phyloP scores from a whole-genome alignment of 164 flowering plant genomes.

The Tetrastigma voinierianum region DNA sequence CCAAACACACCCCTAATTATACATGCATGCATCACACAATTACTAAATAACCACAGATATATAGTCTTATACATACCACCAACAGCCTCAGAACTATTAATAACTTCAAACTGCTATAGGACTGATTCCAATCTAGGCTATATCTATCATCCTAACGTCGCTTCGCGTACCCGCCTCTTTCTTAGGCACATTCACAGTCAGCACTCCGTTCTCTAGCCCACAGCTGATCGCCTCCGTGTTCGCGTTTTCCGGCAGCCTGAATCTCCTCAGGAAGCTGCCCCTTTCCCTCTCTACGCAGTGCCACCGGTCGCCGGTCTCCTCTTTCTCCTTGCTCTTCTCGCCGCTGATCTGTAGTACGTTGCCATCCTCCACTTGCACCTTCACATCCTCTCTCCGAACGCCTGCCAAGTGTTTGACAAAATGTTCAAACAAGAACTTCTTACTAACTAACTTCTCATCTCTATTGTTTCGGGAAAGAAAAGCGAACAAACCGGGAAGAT shows the following conservation, averaged over 20 bases:
- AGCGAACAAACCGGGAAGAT: constrained; percentile 28
- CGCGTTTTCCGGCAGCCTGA: constrained; percentile 13
- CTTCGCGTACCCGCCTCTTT: too few relatives aligned
- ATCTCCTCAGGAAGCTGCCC: constrained; percentile 20
- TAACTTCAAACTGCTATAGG: too few relatives aligned
- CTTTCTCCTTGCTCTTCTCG: constrained; percentile 16
- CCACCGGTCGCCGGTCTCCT: constrained; percentile 22
- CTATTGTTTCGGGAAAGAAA: too few relatives aligned
- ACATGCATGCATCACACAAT: too few relatives aligned
- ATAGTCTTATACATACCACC: too few relatives aligned
- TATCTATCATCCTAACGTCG: too few relatives aligned
- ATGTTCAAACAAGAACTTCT: too few relatives aligned
- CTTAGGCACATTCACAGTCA: constrained; percentile 10
- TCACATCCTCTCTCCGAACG: constrained; percentile 23
- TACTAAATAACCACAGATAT: too few relatives aligned
- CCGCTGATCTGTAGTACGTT: constrained; percentile 22
- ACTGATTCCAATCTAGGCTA: too few relatives aligned
- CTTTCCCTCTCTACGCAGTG: constrained; percentile 21
- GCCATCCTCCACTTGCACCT: constrained; percentile 22
- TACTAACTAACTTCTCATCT: too few relatives aligned
- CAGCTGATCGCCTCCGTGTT: constrained; percentile 7
- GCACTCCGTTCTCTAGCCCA: constrained; percentile 5
- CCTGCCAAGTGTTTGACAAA: neutral
- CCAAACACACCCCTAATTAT: too few relatives aligned
- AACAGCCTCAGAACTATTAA: too few relatives aligned